A percentile compares a stretch with the other conserved stretches of the same genome.
These are phyloP conservation scores for Parietichytrium sp. DNA, from an alignment of 108 stramenopile genomes.

Conservation along the genomic window DNA sequence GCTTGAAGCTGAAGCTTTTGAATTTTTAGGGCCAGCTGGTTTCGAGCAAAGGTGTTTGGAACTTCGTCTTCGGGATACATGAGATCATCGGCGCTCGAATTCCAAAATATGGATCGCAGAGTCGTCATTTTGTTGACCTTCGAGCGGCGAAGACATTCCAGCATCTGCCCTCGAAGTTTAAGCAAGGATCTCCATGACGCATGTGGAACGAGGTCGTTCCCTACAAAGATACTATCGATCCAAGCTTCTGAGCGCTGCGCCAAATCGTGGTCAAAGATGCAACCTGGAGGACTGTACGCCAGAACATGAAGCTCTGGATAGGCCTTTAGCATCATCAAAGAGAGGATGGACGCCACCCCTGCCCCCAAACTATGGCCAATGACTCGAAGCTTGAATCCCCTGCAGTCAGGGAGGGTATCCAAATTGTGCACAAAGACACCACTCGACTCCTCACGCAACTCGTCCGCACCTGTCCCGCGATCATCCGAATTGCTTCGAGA, in stretches of 20 bases:
- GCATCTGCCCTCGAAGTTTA: neutral
- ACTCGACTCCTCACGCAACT: too few species aligned
- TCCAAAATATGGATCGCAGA: neutral
- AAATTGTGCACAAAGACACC: neutral
- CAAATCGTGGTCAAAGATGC: constrained; percentile 32
- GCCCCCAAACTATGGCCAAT: constrained; percentile 93
- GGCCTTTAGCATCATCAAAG: constrained; percentile 72
- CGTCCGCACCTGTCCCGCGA: too few species aligned
- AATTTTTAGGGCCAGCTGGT: neutral
- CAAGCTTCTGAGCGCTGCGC: constrained; percentile 17
- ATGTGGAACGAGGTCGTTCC: constrained; percentile 27
- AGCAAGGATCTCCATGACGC: constrained; percentile 24
- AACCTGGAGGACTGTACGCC: constrained; percentile 81
- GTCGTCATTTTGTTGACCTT: constrained; percentile 23
- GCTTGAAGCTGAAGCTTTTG: neutral
- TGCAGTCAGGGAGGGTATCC: neutral
- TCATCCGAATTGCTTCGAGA: too few species aligned
- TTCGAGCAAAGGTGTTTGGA: neutral
- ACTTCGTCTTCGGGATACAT: constrained; percentile 17
- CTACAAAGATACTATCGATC: constrained; percentile 11
- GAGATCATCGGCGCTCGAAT: neutral
- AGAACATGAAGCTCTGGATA: constrained; percentile 74
- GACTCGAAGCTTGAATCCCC: constrained; percentile 63
- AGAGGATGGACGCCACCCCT: constrained; percentile 76
- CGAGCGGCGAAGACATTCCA: constrained; percentile 19